Conservation (phyloP, 108 stramenopile species). For the Conticribra guillardii region DNA sequence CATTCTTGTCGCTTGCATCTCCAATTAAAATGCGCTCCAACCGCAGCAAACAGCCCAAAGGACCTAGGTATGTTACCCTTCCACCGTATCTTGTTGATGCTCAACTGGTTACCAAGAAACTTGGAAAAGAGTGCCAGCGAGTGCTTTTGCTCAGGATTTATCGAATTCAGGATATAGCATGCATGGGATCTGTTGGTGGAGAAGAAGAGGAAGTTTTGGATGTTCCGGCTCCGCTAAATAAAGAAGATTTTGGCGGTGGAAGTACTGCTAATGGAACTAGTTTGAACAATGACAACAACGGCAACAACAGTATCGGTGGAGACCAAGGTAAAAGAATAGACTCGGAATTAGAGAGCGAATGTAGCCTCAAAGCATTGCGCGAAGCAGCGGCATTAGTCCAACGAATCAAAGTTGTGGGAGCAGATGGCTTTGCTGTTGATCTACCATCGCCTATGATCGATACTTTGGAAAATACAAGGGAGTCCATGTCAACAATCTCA, state of each 20-base stretch:
- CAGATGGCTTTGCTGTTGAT: slow-evolving; percentile 44
- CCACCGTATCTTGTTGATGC: slow-evolving; percentile 76
- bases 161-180: slow-evolving; percentile 54
- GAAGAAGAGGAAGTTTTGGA: slow-evolving; percentile 57
- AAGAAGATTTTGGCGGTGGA: neutral
- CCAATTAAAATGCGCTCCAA: slow-evolving; percentile 8
- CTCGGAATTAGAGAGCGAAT: slow-evolving; percentile 36
- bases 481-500: slow-evolving; percentile 41
- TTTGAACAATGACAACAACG: neutral
- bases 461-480: slow-evolving; percentile 21
- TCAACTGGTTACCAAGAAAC: slow-evolving; percentile 78
- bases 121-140: slow-evolving; percentile 59
- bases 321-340: slow-evolving; percentile 31
- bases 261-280: neutral
- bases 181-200: slow-evolving; percentile 13
- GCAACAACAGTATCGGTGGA: neutral
- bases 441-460: slow-evolving; percentile 15
- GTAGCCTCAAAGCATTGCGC: slow-evolving; percentile 38
- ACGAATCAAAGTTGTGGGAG: slow-evolving; percentile 54
- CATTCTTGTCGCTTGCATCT: slow-evolving; percentile 26
- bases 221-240: slow-evolving; percentile 28
- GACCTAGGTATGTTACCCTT: slow-evolving; percentile 24
- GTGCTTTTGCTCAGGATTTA: slow-evolving; percentile 69
- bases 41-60: slow-evolving; percentile 3
- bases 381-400: slow-evolving; percentile 62